Conservation (phyloP, 2,329 filamentous ascomycete species). For the Sporothrix globosa region DNA sequence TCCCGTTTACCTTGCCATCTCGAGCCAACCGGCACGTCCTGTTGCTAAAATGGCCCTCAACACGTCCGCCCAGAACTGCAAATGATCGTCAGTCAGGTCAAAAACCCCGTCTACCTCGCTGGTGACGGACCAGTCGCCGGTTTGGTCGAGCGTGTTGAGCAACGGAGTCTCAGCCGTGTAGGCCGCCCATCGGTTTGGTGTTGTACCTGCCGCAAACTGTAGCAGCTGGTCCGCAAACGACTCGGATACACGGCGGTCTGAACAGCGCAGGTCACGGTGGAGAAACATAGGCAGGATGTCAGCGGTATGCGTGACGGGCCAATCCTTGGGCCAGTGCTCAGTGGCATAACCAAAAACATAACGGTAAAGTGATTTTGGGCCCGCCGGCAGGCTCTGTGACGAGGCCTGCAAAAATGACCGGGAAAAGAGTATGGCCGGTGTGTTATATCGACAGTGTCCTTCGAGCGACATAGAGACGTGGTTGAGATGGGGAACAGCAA, state of each 20-base stretch:
- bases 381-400: too few relatives aligned
- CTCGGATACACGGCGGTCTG: slow-evolving; percentile 9
- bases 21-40: slow-evolving; percentile 8
- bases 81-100: not conserved
- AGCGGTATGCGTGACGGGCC: slow-evolving; percentile 27
- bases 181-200: not conserved
- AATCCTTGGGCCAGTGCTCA: slow-evolving; percentile 13
- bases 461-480: slow-evolving; percentile 22
- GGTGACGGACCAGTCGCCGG: not conserved
- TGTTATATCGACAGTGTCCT: slow-evolving; percentile 28
- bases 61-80: slow-evolving; percentile 26
- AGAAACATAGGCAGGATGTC: slow-evolving; percentile 26
- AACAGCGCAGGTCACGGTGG: not conserved
- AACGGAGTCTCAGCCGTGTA: not conserved
- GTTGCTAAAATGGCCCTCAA: slow-evolving; percentile 16
- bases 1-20: slow-evolving; percentile 2
- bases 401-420: not conserved
- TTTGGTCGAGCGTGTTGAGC: not conserved
- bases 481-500: not conserved
- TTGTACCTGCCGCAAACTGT: not conserved
- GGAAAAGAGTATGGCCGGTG: slow-evolving; percentile 14
- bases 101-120: not conserved
- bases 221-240: slow-evolving; percentile 19
- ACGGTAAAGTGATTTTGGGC: slow-evolving; percentile 10
- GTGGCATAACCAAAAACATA: slow-evolving; percentile 22